These are phyloP conservation scores for Myrmaecium sp. DNA, from an alignment of 2,329 filamentous ascomycete species.

Conservation along the genomic window DNA sequence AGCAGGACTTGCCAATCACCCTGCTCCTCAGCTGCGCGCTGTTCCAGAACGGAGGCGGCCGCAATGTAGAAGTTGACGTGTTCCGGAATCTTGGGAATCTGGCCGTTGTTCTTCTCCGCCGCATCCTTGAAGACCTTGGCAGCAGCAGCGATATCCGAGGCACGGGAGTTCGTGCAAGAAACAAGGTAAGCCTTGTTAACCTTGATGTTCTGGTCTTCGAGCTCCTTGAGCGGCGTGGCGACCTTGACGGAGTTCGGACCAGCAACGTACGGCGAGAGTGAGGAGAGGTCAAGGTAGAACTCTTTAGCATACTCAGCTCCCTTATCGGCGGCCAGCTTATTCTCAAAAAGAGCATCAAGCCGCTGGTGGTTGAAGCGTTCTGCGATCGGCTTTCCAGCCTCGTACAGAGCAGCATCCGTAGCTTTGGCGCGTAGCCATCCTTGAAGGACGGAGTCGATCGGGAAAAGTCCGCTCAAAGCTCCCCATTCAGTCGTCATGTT, in stretches of 20 bases:
- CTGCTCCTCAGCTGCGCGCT: slow-evolving; percentile 56
- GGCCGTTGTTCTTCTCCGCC: slow-evolving; percentile 39
- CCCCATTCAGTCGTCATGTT: slow-evolving; percentile 82
- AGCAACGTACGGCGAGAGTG: slow-evolving; percentile 66
- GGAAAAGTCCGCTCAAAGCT: slow-evolving; percentile 59
- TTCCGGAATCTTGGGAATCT: slow-evolving; percentile 51
- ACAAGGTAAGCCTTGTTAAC: slow-evolving; percentile 77
- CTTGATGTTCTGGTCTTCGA: slow-evolving; percentile 57
- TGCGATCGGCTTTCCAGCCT: slow-evolving; percentile 28
- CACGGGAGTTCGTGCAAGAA: slow-evolving; percentile 74
- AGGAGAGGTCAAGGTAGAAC: slow-evolving; percentile 66
- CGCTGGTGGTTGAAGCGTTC: slow-evolving; percentile 53
- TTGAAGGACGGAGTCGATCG: slow-evolving; percentile 56
- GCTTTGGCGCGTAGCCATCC: slow-evolving; percentile 65
- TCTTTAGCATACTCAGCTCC: slow-evolving; percentile 71
- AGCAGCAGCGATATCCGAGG: slow-evolving; percentile 65
- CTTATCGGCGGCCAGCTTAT: slow-evolving; percentile 52
- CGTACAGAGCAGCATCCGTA: slow-evolving; percentile 48
- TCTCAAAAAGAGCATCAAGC: slow-evolving; percentile 54
- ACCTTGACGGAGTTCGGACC: slow-evolving; percentile 88
- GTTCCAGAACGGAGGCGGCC: slow-evolving; percentile 65
- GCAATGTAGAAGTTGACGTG: slow-evolving; percentile 80
- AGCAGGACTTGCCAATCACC: slow-evolving; percentile 77
- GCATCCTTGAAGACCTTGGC: slow-evolving; percentile 75
- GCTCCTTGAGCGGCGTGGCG: slow-evolving; percentile 56